Percentiles rank a stretch among this genome's conserved stretches.
Conservation (phyloP, 169 alveolate genomes). For the Plasmodium blacklocki region DNA sequence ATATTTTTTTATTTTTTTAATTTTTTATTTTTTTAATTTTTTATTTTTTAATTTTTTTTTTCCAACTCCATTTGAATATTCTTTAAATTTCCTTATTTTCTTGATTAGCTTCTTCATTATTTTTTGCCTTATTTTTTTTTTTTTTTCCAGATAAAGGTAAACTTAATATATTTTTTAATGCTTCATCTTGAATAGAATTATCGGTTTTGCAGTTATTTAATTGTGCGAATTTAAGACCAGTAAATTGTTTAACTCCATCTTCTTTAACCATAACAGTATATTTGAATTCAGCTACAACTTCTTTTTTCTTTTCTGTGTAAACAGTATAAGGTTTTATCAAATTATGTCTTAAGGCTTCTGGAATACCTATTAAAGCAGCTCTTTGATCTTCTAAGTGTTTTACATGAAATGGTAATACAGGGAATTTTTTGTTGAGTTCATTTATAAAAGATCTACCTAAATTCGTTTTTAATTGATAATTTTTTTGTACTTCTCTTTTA, state of each 20-base stretch:
- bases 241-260: conserved; percentile 89
- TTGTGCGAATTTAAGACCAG: conserved; percentile 81
- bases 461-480: conserved; percentile 94
- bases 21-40: neutral
- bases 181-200: conserved; percentile 52
- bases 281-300: conserved; percentile 95
- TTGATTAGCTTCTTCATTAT: conserved; percentile 19
- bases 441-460: conserved; percentile 95
- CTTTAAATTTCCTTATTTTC: neutral
- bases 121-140: conserved; percentile 24
- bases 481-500: conserved; percentile 95
- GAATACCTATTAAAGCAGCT: conserved; percentile 93
- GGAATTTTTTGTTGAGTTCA: conserved; percentile 92
- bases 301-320: conserved; percentile 91
- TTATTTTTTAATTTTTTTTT: no score
- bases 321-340: conserved; percentile 95
- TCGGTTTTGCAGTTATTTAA: conserved; percentile 50
- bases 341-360: conserved; percentile 97
- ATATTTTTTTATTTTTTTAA: neutral
- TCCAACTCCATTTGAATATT: no score
- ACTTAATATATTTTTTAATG: conserved; percentile 22
- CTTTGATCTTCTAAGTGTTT: conserved; percentile 87
- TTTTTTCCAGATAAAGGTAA: conserved; percentile 27
- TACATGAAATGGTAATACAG: conserved; percentile 88
- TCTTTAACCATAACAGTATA: conserved; percentile 92